Conservation (phyloP, 495 filamentous ascomycete genomes). For the Aspergillus sclerotiicarbonarius region DNA sequence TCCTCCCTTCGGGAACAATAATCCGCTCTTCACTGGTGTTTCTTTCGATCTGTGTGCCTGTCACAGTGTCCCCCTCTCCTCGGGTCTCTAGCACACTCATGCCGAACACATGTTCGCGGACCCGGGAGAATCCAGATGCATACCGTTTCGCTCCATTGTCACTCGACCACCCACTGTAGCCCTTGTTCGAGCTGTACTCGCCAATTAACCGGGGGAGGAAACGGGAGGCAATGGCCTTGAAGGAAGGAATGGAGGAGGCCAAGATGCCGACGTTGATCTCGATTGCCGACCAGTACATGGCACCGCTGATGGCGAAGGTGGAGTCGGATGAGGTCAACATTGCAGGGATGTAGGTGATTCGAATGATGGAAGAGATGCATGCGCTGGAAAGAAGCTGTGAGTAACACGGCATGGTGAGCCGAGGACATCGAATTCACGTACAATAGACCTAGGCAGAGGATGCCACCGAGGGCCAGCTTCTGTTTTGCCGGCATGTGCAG, state of each 20-base stretch:
- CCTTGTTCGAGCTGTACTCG: constrained; percentile 34
- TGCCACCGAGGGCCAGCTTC: constrained; percentile 33
- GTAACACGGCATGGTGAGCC: background rate
- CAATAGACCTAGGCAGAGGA: constrained; percentile 44
- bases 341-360: constrained; percentile 39
- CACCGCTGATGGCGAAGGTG: constrained; percentile 39
- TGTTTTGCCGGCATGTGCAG: constrained; percentile 37
- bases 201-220: constrained; percentile 41
- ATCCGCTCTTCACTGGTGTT: constrained; percentile 36
- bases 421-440: constrained; percentile 16
- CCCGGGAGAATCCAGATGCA: constrained; percentile 32
- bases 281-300: constrained; percentile 47
- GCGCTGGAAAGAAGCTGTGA: constrained; percentile 22
- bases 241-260: constrained; percentile 41
- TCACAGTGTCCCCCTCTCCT: constrained; percentile 15
- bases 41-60: constrained; percentile 29
- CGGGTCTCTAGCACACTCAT: constrained; percentile 6
- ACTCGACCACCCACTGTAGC: constrained; percentile 28
- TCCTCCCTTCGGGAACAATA: constrained; percentile 38
- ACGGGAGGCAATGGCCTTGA: constrained; percentile 42
- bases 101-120: constrained; percentile 18
- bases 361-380: constrained; percentile 42
- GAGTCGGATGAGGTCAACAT: constrained; percentile 36
- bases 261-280: constrained; percentile 45
- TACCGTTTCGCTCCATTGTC: constrained; percentile 20